phyloP scores from a whole-genome alignment of 345 rosid species.

The Abelmoschus esculentus region DNA sequence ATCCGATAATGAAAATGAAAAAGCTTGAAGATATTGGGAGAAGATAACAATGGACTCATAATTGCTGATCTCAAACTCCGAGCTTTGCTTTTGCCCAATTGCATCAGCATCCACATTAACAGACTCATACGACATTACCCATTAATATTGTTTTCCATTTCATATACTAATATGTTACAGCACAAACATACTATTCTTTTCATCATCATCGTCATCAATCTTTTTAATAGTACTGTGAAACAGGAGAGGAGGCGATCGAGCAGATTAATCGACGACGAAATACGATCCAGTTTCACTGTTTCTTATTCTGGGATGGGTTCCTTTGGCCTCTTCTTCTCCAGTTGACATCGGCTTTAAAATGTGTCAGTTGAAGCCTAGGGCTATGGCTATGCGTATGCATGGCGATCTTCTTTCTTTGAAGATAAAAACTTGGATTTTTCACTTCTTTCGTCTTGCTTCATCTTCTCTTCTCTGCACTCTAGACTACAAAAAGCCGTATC shows the following conservation, averaged over 20 bases:
- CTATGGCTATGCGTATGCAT: background rate
- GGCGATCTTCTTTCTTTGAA: conserved; percentile 14
- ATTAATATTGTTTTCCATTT: background rate
- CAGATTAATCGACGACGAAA: background rate
- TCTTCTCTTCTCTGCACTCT: conserved; percentile 79
- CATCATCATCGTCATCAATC: background rate
- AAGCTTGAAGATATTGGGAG: too few species aligned
- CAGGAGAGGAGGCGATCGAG: background rate
- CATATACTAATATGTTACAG: background rate
- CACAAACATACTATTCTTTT: background rate
- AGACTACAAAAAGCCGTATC: conserved; percentile 77
- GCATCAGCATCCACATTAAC: conserved; percentile 6
- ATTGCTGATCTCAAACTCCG: conserved; percentile 4
- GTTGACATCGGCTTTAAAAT: background rate
- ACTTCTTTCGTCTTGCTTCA: conserved; percentile 57
- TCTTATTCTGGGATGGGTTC: too few species aligned
- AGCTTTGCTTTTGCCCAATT: conserved; percentile 5
- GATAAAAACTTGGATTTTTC: conserved; percentile 22
- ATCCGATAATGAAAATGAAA: background rate
- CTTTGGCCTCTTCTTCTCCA: too few species aligned
- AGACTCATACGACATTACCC: background rate
- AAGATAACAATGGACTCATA: background rate
- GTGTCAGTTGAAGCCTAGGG: background rate
- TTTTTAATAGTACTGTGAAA: background rate
- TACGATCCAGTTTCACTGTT: too few species aligned